Evolutionary conservation across 1,284 basidiomycete species (phyloP).

Genomic region (Sporisorium exsertum): DNA sequence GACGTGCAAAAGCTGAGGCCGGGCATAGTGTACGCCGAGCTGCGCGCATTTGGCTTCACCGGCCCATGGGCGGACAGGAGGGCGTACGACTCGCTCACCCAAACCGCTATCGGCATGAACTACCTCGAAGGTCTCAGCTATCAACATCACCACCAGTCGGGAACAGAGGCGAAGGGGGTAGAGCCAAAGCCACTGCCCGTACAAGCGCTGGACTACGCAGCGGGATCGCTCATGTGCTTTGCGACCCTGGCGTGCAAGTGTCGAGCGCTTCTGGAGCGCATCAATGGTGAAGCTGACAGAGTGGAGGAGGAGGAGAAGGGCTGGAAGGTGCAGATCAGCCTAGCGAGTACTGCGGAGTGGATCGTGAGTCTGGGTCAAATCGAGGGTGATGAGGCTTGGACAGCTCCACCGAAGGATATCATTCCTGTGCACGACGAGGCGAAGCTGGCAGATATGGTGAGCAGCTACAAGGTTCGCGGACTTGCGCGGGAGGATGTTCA

Average conservation of each 20-base stretch:
- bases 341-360: slow-evolving; percentile 34
- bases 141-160: slow-evolving; percentile 69
- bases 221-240: slow-evolving; percentile 75
- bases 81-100: slow-evolving; percentile 78
- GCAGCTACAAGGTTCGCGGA: slow-evolving; percentile 19
- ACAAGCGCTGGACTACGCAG: slow-evolving; percentile 77
- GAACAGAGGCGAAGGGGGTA: slow-evolving; percentile 61
- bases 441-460: slow-evolving; percentile 2
- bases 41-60: slow-evolving; percentile 76
- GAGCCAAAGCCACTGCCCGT: slow-evolving; percentile 73
- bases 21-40: slow-evolving; percentile 75
- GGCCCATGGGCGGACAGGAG: slow-evolving; percentile 75
- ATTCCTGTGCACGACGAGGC: slow-evolving; percentile 2
- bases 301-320: slow-evolving; percentile 3
- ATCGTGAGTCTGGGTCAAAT: slow-evolving; percentile 29
- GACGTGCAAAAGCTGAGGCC: slow-evolving; percentile 69
- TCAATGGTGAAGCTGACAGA: neutral
- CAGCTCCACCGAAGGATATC: slow-evolving; percentile 9
- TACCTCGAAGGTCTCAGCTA: slow-evolving; percentile 73
- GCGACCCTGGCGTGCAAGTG: slow-evolving; percentile 25
- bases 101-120: slow-evolving; percentile 78
- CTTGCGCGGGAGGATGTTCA: neutral
- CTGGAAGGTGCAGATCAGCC: slow-evolving; percentile 40
- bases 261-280: slow-evolving; percentile 13
- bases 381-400: slow-evolving; percentile 23